These are phyloP conservation scores for Trichaptum fuscoviolaceum DNA, from an alignment of 768 basidiomycete genomes.

Conservation along the genomic window DNA sequence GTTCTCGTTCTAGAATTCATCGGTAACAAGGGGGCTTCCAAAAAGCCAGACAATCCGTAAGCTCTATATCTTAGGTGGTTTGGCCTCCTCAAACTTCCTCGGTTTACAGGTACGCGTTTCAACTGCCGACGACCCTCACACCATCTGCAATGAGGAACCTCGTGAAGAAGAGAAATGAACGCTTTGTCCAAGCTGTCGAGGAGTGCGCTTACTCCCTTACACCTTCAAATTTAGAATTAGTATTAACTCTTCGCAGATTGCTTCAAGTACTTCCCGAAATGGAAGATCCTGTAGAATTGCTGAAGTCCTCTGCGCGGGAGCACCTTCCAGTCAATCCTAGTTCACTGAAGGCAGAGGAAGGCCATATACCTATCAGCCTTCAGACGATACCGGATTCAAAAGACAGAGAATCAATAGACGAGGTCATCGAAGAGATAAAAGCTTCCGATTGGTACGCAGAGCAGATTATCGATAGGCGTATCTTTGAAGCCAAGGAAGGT, in stretches of 20 bases:
- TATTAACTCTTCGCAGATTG: constrained; percentile 38
- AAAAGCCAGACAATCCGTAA: constrained; percentile 20
- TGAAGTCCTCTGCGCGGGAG: constrained; percentile 62
- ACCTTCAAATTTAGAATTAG: not conserved
- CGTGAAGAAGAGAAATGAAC: constrained; percentile 62
- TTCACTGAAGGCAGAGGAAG: constrained; percentile 5
- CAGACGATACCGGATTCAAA: constrained; percentile 34
- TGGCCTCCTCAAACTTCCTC: not conserved
- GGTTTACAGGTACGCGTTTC: constrained; percentile 19
- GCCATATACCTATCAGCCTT: constrained; percentile 12
- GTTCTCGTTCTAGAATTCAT: constrained; percentile 49
- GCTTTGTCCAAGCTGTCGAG: constrained; percentile 59
- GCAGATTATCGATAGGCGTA: constrained; percentile 59
- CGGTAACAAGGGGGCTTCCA: constrained; percentile 34
- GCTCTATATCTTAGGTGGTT: not conserved
- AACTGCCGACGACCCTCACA: constrained; percentile 39
- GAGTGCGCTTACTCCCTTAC: constrained; percentile 39
- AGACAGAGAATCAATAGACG: constrained; percentile 52
- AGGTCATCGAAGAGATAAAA: constrained; percentile 53
- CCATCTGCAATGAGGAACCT: constrained; percentile 61
- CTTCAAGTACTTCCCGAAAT: constrained; percentile 43
- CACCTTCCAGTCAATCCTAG: constrained; percentile 67
- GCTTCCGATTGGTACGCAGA: constrained; percentile 60
- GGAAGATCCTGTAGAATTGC: constrained; percentile 58
- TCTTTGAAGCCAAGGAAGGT: constrained; percentile 46